Percentiles rank a stretch among this genome's conserved stretches.
Evolutionary conservation across 169 alveolate genomes (phyloP).

Genomic region (Plasmodium reichenowi): DNA sequence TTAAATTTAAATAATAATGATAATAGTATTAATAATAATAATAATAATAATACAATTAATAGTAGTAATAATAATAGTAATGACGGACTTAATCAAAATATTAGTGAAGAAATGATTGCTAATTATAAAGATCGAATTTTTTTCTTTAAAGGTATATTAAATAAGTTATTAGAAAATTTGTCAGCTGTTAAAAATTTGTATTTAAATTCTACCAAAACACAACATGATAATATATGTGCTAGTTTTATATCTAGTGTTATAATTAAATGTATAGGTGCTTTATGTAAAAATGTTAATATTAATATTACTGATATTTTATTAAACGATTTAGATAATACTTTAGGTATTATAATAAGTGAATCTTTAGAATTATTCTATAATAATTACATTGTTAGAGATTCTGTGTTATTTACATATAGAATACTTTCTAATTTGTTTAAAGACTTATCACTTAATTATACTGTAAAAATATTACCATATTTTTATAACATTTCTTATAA

Average conservation of each 20-base stretch:
- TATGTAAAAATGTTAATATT: slow-evolving; percentile 73
- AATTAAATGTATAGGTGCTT: slow-evolving; percentile 71
- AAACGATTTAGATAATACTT: slow-evolving; percentile 60
- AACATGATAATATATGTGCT: slow-evolving; percentile 32
- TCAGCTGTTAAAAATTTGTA: slow-evolving; percentile 58
- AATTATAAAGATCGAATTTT: slow-evolving; percentile 64
- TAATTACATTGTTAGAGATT: slow-evolving; percentile 62
- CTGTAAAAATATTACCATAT: slow-evolving; percentile 58
- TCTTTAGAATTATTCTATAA: slow-evolving; percentile 67
- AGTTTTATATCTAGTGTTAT: slow-evolving; percentile 70
- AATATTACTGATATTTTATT: slow-evolving; percentile 34
- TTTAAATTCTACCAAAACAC: slow-evolving; percentile 48
- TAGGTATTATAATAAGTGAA: slow-evolving; percentile 65
- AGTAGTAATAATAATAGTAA: background rate
- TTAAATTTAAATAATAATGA: background rate
- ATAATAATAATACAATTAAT: background rate
- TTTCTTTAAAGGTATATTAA: slow-evolving; percentile 49
- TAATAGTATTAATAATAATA: background rate
- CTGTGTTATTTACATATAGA: slow-evolving; percentile 65
- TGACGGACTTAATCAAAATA: slow-evolving; percentile 21
- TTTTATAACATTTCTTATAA: slow-evolving; percentile 63
- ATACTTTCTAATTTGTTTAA: slow-evolving; percentile 51
- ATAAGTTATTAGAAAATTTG: slow-evolving; percentile 59
- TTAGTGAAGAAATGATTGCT: slow-evolving; percentile 40
- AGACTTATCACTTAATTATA: slow-evolving; percentile 70